Conservation (phyloP, 768 basidiomycete genomes). For the Punctularia strigosozonata region DNA sequence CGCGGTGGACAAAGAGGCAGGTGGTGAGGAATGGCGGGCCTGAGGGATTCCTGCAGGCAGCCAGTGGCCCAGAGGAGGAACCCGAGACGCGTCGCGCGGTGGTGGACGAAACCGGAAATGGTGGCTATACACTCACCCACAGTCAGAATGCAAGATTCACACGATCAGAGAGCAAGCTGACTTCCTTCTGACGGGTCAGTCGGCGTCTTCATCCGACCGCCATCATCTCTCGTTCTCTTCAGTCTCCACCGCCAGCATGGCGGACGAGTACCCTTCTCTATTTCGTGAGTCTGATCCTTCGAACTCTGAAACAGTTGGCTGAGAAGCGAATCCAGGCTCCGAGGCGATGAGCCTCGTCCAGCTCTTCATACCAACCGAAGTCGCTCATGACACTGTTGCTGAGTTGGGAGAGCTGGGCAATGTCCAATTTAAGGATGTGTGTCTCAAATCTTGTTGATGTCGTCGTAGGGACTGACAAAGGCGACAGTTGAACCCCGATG, state of each 20-base stretch:
- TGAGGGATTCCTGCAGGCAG: too few relatives aligned
- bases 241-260: constrained; percentile 37
- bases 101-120: too few relatives aligned
- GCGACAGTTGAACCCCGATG: constrained; percentile 76
- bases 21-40: too few relatives aligned
- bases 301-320: constrained; percentile 1
- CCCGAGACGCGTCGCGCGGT: too few relatives aligned
- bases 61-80: too few relatives aligned
- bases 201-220: too few relatives aligned
- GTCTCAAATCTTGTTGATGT: constrained; percentile 15
- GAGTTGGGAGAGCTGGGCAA: constrained; percentile 93
- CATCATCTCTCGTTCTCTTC: too few relatives aligned
- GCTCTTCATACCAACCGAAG: constrained; percentile 94
- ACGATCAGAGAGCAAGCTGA: too few relatives aligned
- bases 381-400: constrained; percentile 92
- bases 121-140: too few relatives aligned
- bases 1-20: too few relatives aligned
- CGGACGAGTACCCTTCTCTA: constrained; percentile 72
- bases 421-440: constrained; percentile 94
- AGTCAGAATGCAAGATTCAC: too few relatives aligned
- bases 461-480: constrained; percentile 1
- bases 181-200: too few relatives aligned
- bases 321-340: constrained; percentile 47
- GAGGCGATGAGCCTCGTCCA: constrained; percentile 97
- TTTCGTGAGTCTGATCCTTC: constrained; percentile 48